These are phyloP conservation scores for Sporopachydermia quercuum DNA, from an alignment of 805 yeast species.

Conservation along the genomic window DNA sequence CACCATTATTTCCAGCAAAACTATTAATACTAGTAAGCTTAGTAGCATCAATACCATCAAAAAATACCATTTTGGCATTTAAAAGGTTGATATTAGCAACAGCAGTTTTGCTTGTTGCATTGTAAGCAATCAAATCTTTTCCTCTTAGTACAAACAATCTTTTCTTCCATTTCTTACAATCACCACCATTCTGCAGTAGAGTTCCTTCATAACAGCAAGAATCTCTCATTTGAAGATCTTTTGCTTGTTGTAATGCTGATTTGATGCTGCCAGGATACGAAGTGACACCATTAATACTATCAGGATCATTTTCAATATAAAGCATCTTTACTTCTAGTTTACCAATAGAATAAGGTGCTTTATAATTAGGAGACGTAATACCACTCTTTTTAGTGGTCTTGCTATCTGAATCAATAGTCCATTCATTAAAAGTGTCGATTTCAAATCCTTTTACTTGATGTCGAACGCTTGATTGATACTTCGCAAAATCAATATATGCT, in stretches of 20 bases:
- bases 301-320: constrained; percentile 22
- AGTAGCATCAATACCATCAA: constrained; percentile 20
- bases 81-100: constrained; percentile 63
- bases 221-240: constrained; percentile 13
- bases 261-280: constrained; percentile 49
- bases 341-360: constrained; percentile 48
- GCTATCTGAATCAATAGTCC: too few relatives aligned
- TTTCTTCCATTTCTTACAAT: constrained; percentile 56
- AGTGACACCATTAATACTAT: constrained; percentile 31
- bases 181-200: constrained; percentile 86
- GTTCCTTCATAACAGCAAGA: constrained; percentile 41
- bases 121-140: constrained; percentile 58
- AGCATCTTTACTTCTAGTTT: constrained; percentile 52
- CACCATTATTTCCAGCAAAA: too few relatives aligned
- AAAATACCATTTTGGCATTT: constrained; percentile 41
- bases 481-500: constrained; percentile 48
- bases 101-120: constrained; percentile 51
- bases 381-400: constrained; percentile 18
- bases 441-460: constrained; percentile 37
- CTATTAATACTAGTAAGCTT: constrained; percentile 14
- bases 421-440: constrained; percentile 63
- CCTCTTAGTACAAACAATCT: constrained; percentile 67
- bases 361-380: constrained; percentile 17
- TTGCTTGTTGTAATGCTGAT: constrained; percentile 20
- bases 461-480: constrained; percentile 38